Evolutionary conservation across 371 early-diverging fungal species (phyloP), one percentile per base, ranked within the genome.

Genomic region (Mucor saturninus): DNA sequence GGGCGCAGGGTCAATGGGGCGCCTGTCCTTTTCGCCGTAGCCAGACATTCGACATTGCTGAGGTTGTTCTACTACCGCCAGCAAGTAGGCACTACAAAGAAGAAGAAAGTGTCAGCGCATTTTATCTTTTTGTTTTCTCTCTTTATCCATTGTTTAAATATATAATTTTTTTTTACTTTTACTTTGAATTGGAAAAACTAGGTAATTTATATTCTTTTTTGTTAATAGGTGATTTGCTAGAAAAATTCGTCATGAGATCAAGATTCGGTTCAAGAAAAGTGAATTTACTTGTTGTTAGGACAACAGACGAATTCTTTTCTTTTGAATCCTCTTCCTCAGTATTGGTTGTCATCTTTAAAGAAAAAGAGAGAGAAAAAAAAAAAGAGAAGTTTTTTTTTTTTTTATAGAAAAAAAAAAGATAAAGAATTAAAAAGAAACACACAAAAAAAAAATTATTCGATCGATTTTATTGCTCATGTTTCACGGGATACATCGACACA

Each of bases 1-100:
- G 5, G 90, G 90, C 5, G 89, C 90, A 14, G 91, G 92, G 65
- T 91, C 91, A 40, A 91, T 81, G 5, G 91, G 89, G 32, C 92
- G 70, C 32, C 90, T 69, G 69, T 90, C 92, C 60, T 88, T 90
- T 15, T 86, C 90, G 39, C 86, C 85, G 57, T 84, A 85, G 1
- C 90, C 89, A 48, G 88, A 87, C 75, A 87, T 83, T 15, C 91
- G 79, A 56, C 89, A 89, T 28, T 87, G 76, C 28, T 80, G 57
- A n/a, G 92, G 91, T 54, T 89, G 85, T 65, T 91, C 89, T 26
- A 82, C 75, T 56, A 88, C 77, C 21, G 37, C 43, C 9, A 73
- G 52, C 29, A 43, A 31, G 46, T 71, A 71, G 4, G 40, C 56
- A 42, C 71, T 71, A 60, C 9, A 13, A 30, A 5, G 48, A 28